These are phyloP conservation scores for Lignosus rhinocerotis DNA, from an alignment of 1,284 basidiomycete species.

Conservation along the genomic window DNA sequence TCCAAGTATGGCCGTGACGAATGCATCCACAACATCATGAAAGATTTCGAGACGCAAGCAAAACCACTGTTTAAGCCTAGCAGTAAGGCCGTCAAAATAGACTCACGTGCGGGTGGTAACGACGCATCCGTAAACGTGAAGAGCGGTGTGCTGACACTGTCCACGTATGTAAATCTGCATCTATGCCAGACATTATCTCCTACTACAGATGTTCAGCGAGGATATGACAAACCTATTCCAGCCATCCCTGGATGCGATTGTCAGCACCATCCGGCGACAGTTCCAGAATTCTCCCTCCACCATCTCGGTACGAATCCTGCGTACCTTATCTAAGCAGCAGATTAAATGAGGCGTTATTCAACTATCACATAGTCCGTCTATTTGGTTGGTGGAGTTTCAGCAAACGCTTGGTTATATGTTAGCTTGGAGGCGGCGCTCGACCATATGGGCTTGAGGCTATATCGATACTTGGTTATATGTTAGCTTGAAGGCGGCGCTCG, in stretches of 20 bases:
- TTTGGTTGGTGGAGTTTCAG: slow-evolving; percentile 41
- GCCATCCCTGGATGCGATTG: slow-evolving; percentile 37
- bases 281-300: slow-evolving; percentile 6
- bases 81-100: background rate
- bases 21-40: background rate
- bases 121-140: background rate
- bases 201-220: too few relatives aligned
- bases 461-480: background rate
- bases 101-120: background rate
- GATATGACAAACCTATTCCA: slow-evolving; percentile 42
- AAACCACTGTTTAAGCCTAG: background rate
- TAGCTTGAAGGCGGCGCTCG: too few relatives aligned
- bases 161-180: background rate
- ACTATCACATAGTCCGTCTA: slow-evolving; percentile 33
- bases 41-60: background rate
- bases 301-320: background rate
- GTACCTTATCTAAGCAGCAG: background rate
- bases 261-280: slow-evolving; percentile 36
- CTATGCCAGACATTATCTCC: too few relatives aligned
- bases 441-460: slow-evolving; percentile 35
- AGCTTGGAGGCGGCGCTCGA: slow-evolving; percentile 29
- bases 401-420: slow-evolving; percentile 37
- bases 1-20: background rate
- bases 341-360: background rate
- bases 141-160: background rate